Evolutionary conservation across 164 flowering plant species (phyloP), one percentile per base, ranked within the genome.

Genomic region (Amborella trichopoda): DNA sequence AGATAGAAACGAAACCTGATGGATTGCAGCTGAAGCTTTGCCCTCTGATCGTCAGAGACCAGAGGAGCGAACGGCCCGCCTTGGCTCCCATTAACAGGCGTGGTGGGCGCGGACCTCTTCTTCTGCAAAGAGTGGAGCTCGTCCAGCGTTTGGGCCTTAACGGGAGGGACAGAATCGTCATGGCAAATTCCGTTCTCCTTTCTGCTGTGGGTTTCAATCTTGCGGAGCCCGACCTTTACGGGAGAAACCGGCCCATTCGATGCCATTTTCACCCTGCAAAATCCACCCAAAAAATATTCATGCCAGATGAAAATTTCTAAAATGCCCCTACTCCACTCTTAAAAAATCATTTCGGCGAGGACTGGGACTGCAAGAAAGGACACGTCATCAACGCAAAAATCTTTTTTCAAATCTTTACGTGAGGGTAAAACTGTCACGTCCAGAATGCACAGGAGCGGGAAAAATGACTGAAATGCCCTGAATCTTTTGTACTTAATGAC

Each of bases 21-120:
- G 43, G 99, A 93, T 62, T 93, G 91, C 6, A 93, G 86, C 60
- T 88, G 96, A 57, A 67, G 90, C 28, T 71, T 71, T n/a, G 74
- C 75, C 52, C 95, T 85, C 0, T 80, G 86, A 14, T 74, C 94
- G 30, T 91, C 91, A 17, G 95, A 65, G 16, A 74, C 0, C 11
- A 30, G 11, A 2, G 41, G 8, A 3, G 59, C 26, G 5, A 74
- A 40, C 26, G 70, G 66, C 23, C 75, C 46, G 13, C 64, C 73
- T 25, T 47, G 65, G 8, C 63, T 19, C 6, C 65, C 79, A 3
- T 62, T 62, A 20, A 64, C 61, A 0, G 99, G 99, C 1, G 94
- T 84, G 10, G 73, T 75, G 0, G 99, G 99, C 5, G 88, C 74
- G 0, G 86, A 81, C 26, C 46, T 70, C 65, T 84, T 84, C 83